Evolutionary conservation across 177 flowering plant genomes (phyloP).

Genomic region (Vitis hybrid): DNA sequence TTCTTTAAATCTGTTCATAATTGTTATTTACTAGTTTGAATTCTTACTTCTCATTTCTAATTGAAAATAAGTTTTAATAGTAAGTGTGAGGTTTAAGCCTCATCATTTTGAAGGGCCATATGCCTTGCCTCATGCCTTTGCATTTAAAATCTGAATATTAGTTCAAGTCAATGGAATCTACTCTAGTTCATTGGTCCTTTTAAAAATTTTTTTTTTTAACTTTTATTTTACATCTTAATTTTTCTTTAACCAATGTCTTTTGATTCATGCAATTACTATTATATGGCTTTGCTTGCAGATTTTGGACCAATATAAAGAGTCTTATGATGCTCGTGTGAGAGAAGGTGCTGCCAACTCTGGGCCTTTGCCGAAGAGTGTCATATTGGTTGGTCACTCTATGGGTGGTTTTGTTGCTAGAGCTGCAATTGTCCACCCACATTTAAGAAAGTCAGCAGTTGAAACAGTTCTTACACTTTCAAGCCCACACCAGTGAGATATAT

Average conservation of each 20-base stretch:
- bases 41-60: too few relatives aligned
- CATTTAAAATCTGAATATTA: too few relatives aligned
- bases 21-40: too few relatives aligned
- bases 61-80: too few relatives aligned
- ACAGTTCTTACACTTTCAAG: slow-evolving; percentile 91
- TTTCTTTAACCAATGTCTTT: not conserved
- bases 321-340: slow-evolving; percentile 59
- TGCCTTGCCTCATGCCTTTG: too few relatives aligned
- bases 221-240: not conserved
- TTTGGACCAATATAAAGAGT: slow-evolving; percentile 83
- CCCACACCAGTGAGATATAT: slow-evolving; percentile 81
- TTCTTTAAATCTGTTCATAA: too few relatives aligned
- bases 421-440: slow-evolving; percentile 72
- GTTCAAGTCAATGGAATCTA: too few relatives aligned
- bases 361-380: slow-evolving; percentile 74
- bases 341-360: slow-evolving; percentile 69
- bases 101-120: too few relatives aligned
- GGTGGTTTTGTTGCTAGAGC: slow-evolving; percentile 99
- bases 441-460: slow-evolving; percentile 84
- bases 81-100: too few relatives aligned
- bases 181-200: too few relatives aligned
- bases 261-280: not conserved
- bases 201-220: not conserved
- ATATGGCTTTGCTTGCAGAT: slow-evolving; percentile 46
- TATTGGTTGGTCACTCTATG: slow-evolving; percentile 99